These are phyloP conservation scores for Aspergillus tanneri DNA, from an alignment of 2,329 filamentous ascomycete genomes.

Conservation along the genomic window DNA sequence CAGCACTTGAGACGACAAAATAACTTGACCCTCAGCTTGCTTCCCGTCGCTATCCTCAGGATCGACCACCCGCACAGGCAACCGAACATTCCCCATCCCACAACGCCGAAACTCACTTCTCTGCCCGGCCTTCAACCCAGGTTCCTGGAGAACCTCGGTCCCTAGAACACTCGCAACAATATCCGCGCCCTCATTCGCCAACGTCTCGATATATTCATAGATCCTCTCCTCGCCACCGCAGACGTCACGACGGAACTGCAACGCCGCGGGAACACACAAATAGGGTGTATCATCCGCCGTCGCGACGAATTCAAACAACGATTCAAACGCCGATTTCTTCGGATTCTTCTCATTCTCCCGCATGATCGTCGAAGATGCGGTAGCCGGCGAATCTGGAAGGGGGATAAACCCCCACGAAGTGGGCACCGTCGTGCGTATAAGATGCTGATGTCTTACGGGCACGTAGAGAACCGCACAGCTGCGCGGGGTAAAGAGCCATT, in stretches of 20 bases:
- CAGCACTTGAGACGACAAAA: constrained; percentile 38
- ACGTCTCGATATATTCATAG: constrained; percentile 58
- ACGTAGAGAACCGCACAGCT: constrained; percentile 81
- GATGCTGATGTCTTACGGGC: constrained; percentile 68
- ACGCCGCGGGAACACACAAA: constrained; percentile 67
- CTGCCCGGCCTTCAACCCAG: constrained; percentile 29
- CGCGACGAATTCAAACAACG: constrained; percentile 72
- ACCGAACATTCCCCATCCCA: constrained; percentile 68
- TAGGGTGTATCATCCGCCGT: constrained; percentile 73
- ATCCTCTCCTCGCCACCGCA: constrained; percentile 75
- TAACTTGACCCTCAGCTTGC: background rate
- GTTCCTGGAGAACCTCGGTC: constrained; percentile 67
- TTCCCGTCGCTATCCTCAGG: background rate
- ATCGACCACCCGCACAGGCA: constrained; percentile 59
- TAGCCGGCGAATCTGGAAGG: constrained; percentile 39
- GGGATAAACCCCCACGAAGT: constrained; percentile 77
- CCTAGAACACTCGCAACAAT: constrained; percentile 62
- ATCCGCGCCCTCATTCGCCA: constrained; percentile 65
- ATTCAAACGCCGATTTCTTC: constrained; percentile 61
- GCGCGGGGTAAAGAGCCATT: constrained; percentile 82
- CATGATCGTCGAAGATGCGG: constrained; percentile 50
- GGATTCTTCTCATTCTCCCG: constrained; percentile 2
- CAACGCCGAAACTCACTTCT: constrained; percentile 58
- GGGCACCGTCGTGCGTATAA: constrained; percentile 72
- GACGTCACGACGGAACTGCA: constrained; percentile 67